A percentile compares a stretch with the other conserved stretches of the same genome.
Evolutionary conservation across 441 rosid species (phyloP).

Genomic region (Cnidoscolus chayamansa): DNA sequence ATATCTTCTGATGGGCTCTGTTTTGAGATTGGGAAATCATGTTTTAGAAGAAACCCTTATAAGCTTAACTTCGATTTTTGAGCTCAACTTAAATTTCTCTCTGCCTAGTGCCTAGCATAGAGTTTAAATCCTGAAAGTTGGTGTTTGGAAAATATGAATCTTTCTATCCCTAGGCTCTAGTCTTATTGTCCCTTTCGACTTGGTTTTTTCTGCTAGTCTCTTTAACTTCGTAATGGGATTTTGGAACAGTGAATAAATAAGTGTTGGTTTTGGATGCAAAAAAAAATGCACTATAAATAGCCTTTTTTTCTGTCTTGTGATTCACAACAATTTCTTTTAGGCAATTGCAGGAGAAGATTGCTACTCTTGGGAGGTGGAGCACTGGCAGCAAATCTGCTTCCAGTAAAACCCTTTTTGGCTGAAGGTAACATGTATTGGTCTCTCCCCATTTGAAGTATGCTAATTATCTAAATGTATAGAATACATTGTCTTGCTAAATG

Average conservation of each 20-base stretch:
- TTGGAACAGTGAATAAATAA: neutral
- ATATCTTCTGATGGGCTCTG: neutral
- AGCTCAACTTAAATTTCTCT: conserved; percentile 4
- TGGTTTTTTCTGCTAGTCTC: too few species aligned
- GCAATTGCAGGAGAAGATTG: conserved; percentile 56
- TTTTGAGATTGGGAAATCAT: neutral
- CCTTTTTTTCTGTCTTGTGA: neutral
- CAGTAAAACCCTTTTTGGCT: conserved; percentile 52
- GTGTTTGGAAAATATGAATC: neutral
- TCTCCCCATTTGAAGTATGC: neutral
- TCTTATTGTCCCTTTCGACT: neutral
- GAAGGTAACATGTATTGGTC: conserved; percentile 43
- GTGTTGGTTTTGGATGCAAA: neutral
- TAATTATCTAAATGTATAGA: neutral
- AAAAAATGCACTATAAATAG: neutral
- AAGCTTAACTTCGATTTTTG: conserved; percentile 5
- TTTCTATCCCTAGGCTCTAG: neutral
- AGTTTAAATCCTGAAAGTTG: neutral
- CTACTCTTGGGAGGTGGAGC: conserved; percentile 62
- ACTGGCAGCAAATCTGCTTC: conserved; percentile 44
- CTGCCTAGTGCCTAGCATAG: neutral
- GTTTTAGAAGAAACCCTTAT: neutral
- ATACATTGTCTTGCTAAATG: neutral
- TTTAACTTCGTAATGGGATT: neutral
- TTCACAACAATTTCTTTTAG: conserved; percentile 22